phyloP scores from a whole-genome alignment of 2,329 filamentous ascomycete species.

The Fusarium sp. region DNA sequence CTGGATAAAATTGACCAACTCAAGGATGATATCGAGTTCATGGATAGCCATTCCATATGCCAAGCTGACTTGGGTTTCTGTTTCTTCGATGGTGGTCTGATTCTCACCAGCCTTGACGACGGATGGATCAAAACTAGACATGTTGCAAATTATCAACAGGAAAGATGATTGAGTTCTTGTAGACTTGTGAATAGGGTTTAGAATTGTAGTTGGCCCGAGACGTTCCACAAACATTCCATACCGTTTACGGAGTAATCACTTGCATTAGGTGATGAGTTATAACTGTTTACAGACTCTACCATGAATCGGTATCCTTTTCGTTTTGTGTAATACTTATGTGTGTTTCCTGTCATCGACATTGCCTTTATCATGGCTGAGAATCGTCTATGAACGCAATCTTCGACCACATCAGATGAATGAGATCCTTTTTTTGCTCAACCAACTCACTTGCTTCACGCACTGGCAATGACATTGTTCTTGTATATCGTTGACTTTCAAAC shows the following conservation, averaged over 20 bases:
- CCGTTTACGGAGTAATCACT: neutral
- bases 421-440: neutral
- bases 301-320: neutral
- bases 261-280: neutral
- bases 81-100: conserved; percentile 15
- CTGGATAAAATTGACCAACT: conserved; percentile 12
- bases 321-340: neutral
- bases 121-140: conserved; percentile 31
- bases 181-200: neutral
- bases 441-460: neutral
- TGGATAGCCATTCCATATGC: conserved; percentile 32
- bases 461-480: neutral
- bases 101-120: conserved; percentile 25
- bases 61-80: conserved; percentile 31
- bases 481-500: neutral
- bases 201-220: neutral
- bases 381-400: neutral
- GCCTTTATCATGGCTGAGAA: neutral
- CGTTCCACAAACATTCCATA: conserved; percentile 16
- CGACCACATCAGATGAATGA: neutral
- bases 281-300: neutral
- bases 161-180: neutral
- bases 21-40: conserved; percentile 28
- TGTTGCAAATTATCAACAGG: neutral
- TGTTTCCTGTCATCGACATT: neutral